Evolutionary conservation across 2,329 filamentous ascomycete genomes (phyloP).

Genomic region (Clarireedia homoeocarpa): DNA sequence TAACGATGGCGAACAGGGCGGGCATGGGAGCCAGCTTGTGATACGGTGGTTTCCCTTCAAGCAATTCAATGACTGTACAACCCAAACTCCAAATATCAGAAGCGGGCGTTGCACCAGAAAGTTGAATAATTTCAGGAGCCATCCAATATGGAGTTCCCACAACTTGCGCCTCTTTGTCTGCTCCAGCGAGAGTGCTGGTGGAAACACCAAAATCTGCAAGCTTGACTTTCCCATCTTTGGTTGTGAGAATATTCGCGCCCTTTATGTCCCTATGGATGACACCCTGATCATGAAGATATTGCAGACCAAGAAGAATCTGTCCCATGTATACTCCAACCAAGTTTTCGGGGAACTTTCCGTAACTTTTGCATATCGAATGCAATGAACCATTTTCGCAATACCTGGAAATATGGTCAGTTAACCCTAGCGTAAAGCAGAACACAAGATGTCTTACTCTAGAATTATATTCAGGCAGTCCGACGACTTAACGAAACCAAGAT

Average conservation of each 20-base stretch:
- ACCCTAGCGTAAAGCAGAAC: background rate
- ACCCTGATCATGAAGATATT: slow-evolving; percentile 97
- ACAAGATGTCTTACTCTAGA: slow-evolving; percentile 58
- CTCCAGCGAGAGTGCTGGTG: slow-evolving; percentile 66
- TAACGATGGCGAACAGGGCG: slow-evolving; percentile 94
- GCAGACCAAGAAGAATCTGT: slow-evolving; percentile 88
- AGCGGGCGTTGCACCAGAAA: slow-evolving; percentile 95
- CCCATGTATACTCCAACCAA: slow-evolving; percentile 97
- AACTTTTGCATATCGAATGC: slow-evolving; percentile 97
- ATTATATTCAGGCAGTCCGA: slow-evolving; percentile 93
- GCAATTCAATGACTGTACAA: slow-evolving; percentile 92
- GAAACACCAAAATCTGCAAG: slow-evolving; percentile 97
- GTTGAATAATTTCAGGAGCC: slow-evolving; percentile 96
- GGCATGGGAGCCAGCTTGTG: slow-evolving; percentile 97
- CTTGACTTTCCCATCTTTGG: slow-evolving; percentile 95
- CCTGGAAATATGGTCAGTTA: slow-evolving; percentile 35
- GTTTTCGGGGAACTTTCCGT: slow-evolving; percentile 97
- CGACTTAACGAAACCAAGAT: slow-evolving; percentile 95
- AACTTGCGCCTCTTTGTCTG: slow-evolving; percentile 81
- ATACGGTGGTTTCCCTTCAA: slow-evolving; percentile 92
- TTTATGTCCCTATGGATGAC: slow-evolving; percentile 99
- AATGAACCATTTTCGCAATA: slow-evolving; percentile 98
- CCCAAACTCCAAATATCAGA: slow-evolving; percentile 99
- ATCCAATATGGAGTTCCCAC: slow-evolving; percentile 99
- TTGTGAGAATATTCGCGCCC: slow-evolving; percentile 95